Evolutionary conservation across 441 rosid genomes (phyloP).

Genomic region (Gossypium schwendimanii): DNA sequence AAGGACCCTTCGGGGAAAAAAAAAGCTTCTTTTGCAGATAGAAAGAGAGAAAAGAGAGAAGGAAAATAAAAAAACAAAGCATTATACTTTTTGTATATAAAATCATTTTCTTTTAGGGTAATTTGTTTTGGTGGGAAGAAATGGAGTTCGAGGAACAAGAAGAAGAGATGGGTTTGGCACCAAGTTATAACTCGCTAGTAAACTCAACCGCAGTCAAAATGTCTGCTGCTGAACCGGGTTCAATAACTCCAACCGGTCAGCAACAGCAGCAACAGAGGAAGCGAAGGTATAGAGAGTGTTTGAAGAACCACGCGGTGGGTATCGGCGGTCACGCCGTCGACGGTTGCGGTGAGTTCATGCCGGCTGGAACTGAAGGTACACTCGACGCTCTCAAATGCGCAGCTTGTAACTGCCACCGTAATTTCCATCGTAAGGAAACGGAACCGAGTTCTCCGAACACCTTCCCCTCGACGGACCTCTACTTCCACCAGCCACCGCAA

Average conservation of each 20-base stretch:
- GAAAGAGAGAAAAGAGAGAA: constrained; percentile 7
- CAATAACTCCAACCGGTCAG: constrained; percentile 10
- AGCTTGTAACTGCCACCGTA: constrained; percentile 49
- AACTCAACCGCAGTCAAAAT: constrained; percentile 29
- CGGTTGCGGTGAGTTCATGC: constrained; percentile 52
- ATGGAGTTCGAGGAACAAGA: constrained; percentile 74
- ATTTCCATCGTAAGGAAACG: constrained; percentile 37
- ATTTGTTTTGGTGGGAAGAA: neutral
- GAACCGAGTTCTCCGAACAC: constrained; percentile 25
- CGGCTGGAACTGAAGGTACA: constrained; percentile 41
- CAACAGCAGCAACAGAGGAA: constrained; percentile 5
- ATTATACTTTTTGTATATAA: neutral
- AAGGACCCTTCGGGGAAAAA: constrained; percentile 23
- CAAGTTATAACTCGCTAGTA: constrained; percentile 29
- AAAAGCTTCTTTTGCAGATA: constrained; percentile 22
- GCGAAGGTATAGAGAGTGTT: constrained; percentile 34
- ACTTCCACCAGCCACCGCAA: constrained; percentile 26
- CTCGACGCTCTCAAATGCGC: constrained; percentile 46
- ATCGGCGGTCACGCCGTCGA: constrained; percentile 47
- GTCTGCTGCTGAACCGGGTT: constrained; percentile 12
- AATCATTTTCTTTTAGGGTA: constrained; percentile 14
- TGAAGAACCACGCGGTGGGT: constrained; percentile 47
- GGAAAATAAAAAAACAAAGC: neutral
- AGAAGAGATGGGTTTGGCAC: constrained; percentile 37
- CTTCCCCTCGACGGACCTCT: constrained; percentile 15